These are phyloP conservation scores for Marasmius tenuissimus DNA, from an alignment of 1,284 basidiomycete species.

Conservation along the genomic window DNA sequence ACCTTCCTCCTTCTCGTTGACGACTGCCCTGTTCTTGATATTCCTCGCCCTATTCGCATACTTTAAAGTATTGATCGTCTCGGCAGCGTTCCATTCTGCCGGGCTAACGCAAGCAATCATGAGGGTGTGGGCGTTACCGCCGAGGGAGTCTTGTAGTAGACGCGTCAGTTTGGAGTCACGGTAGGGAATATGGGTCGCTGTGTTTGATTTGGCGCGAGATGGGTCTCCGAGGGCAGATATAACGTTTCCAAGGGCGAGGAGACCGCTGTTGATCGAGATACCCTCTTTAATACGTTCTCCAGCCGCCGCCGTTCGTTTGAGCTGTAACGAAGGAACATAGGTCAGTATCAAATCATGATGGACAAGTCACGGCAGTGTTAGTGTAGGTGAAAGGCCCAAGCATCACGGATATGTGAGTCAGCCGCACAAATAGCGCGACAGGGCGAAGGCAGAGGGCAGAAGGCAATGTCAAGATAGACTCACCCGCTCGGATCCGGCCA, in stretches of 20 bases:
- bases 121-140: conserved; percentile 95
- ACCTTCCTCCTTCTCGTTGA: conserved; percentile 94
- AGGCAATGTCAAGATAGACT: conserved; percentile 25
- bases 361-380: neutral
- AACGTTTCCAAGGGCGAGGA: conserved; percentile 96
- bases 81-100: conserved; percentile 91
- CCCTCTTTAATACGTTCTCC: conserved; percentile 98
- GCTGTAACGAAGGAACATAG: conserved; percentile 39
- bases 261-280: conserved; percentile 95
- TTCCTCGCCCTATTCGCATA: conserved; percentile 97
- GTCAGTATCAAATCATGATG: conserved; percentile 10
- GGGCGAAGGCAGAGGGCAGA: neutral
- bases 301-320: conserved; percentile 90
- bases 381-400: neutral
- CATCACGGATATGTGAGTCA: neutral
- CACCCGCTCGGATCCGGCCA: conserved; percentile 94
- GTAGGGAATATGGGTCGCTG: conserved; percentile 88
- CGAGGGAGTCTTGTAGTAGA: conserved; percentile 94
- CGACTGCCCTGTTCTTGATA: conserved; percentile 93
- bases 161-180: conserved; percentile 97
- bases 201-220: conserved; percentile 72
- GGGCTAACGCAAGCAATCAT: conserved; percentile 99
- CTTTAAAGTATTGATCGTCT: conserved; percentile 97
- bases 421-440: neutral
- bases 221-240: conserved; percentile 99